Evolutionary conservation across 257 asterid genomes (phyloP).

Genomic region (Ocimum tenuiflorum): DNA sequence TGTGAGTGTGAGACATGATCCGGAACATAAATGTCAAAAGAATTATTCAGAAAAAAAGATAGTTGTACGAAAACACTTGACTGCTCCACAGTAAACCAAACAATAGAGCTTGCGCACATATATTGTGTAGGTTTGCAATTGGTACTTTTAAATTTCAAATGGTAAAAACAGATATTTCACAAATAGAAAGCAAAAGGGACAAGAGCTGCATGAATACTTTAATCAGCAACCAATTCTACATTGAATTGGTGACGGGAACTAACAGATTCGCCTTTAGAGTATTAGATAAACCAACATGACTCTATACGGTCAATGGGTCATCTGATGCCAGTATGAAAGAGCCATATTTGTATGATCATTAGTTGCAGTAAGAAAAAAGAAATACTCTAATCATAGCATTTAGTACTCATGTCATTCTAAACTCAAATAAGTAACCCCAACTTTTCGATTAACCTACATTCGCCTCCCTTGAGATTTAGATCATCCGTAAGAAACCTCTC

Average conservation of each 20-base stretch:
- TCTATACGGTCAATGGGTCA: not conserved
- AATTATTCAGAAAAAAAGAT: no score
- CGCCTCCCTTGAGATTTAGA: not conserved
- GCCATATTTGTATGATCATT: not conserved
- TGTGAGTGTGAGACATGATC: no score
- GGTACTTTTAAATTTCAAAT: no score
- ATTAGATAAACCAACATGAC: not conserved
- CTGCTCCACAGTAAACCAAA: no score
- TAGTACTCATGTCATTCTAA: not conserved
- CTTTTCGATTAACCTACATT: not conserved
- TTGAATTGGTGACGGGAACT: not conserved
- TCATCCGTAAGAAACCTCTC: not conserved
- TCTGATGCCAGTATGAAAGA: not conserved
- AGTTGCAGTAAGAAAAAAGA: not conserved
- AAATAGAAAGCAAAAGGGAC: not conserved
- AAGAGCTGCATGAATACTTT: constrained; percentile 11
- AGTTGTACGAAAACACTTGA: no score
- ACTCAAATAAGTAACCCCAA: not conserved
- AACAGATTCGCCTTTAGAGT: not conserved
- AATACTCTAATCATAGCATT: not conserved
- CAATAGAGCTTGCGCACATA: no score
- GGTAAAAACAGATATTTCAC: constrained; percentile 9
- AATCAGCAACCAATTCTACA: constrained; percentile 1
- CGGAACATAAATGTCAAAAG: no score
- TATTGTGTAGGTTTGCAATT: no score